phyloP scores from a whole-genome alignment of 352 stramenopile species.

The Phytophthora ohioensis region DNA sequence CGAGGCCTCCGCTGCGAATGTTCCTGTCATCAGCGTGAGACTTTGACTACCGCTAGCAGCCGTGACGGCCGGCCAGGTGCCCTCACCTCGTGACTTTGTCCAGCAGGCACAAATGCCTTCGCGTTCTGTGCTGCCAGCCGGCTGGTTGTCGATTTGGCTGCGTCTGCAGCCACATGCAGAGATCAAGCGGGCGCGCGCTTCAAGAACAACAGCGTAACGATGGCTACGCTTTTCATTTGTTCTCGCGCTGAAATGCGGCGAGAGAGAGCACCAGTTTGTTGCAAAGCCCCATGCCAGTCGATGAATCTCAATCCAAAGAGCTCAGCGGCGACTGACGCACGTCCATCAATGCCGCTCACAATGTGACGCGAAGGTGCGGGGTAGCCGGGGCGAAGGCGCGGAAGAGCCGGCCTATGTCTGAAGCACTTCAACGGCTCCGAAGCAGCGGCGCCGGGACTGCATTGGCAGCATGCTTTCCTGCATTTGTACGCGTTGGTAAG shows the following conservation, averaged over 20 bases:
- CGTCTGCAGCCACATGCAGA: constrained; percentile 8
- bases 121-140: constrained; percentile 22
- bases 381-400: constrained; percentile 22
- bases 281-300: too few relatives aligned
- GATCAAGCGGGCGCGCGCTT: constrained; percentile 8
- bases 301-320: constrained; percentile 21
- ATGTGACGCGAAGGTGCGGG: constrained; percentile 24
- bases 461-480: not conserved
- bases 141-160: not conserved
- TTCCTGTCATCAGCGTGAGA: constrained; percentile 1
- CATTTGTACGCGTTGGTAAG: constrained; percentile 11
- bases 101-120: constrained; percentile 17
- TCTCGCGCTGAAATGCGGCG: constrained; percentile 12
- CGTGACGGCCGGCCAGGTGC: not conserved
- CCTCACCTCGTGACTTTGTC: constrained; percentile 10
- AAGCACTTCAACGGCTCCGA: constrained; percentile 26
- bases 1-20: constrained; percentile 16
- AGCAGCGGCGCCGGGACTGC: not conserved
- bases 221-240: constrained; percentile 28
- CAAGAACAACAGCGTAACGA: constrained; percentile 25
- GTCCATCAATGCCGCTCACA: constrained; percentile 33
- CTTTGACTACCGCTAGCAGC: not conserved
- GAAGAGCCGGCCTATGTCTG: constrained; percentile 27
- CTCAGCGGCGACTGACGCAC: constrained; percentile 23
- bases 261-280: constrained; percentile 1